Percentiles rank a stretch among this genome's conserved stretches.
phyloP scores from a whole-genome alignment of 148 eudicot species.

The Nyssa sinensis region DNA sequence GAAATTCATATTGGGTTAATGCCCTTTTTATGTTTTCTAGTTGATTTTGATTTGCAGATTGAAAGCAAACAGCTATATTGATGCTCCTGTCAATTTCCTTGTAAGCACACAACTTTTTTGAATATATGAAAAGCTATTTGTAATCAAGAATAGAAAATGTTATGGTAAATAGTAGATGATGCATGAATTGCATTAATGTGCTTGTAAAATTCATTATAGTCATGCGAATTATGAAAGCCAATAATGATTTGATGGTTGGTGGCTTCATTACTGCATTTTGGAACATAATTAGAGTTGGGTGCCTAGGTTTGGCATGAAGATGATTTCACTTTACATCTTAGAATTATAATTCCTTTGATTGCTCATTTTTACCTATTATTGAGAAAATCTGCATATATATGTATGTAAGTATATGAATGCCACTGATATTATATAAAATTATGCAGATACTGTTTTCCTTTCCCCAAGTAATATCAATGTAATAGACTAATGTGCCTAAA shows the following conservation, averaged over 20 bases:
- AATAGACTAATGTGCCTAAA: neutral
- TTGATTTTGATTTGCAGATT: neutral
- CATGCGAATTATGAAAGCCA: neutral
- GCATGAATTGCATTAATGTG: neutral
- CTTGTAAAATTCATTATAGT: too few species aligned
- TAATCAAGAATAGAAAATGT: neutral
- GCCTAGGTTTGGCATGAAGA: neutral
- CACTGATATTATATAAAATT: too few species aligned
- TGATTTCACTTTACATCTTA: too few species aligned
- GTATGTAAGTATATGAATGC: neutral
- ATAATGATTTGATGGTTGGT: neutral
- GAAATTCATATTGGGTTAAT: too few species aligned
- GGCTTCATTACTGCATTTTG: neutral
- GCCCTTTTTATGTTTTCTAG: conserved; percentile 9
- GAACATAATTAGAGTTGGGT: neutral
- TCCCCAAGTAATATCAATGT: neutral
- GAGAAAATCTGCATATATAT: neutral
- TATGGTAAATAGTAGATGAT: neutral
- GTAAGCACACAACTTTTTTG: neutral
- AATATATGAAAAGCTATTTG: too few species aligned
- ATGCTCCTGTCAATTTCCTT: neutral
- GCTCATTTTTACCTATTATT: too few species aligned
- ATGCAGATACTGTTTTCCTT: neutral
- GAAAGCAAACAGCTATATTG: neutral
- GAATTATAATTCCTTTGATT: too few species aligned